Conservation (phyloP, 805 yeast species). For the Cyberlindnera nakhonratchasimensis region DNA sequence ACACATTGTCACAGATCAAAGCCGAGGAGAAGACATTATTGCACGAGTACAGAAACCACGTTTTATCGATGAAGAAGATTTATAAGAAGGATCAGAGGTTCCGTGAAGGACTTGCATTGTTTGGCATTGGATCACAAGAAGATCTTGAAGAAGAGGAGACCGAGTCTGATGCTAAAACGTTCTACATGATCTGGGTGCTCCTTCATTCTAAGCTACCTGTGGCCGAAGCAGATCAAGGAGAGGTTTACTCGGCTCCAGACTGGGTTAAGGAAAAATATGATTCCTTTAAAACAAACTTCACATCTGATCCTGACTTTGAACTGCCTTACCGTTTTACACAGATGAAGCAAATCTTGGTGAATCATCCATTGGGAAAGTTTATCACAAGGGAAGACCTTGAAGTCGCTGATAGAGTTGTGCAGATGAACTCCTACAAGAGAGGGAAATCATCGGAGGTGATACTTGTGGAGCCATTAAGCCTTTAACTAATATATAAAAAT, state of each 20-base stretch:
- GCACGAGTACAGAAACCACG: constrained; percentile 35
- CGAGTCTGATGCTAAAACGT: constrained; percentile 38
- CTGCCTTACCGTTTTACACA: constrained; percentile 4
- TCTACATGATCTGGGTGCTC: constrained; percentile 21
- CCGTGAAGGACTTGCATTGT: constrained; percentile 42
- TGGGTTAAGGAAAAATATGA: constrained; percentile 14
- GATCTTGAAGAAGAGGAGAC: constrained; percentile 35
- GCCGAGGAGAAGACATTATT: constrained; percentile 47
- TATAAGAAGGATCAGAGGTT: constrained; percentile 49
- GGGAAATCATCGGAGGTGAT: constrained; percentile 18
- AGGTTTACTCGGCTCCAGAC: constrained; percentile 17
- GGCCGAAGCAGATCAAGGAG: constrained; percentile 3
- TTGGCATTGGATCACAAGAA: constrained; percentile 46
- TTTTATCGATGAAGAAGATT: constrained; percentile 50
- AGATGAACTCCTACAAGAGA: constrained; percentile 20
- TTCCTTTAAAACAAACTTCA: background rate
- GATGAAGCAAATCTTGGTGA: constrained; percentile 7
- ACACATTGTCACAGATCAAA: constrained; percentile 43
- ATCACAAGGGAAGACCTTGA: constrained; percentile 13
- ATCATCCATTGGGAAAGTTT: constrained; percentile 3
- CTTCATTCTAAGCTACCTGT: constrained; percentile 8
- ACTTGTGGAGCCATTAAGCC: constrained; percentile 20
- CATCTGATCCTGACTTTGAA: constrained; percentile 1
- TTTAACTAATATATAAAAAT: background rate
- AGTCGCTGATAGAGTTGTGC: constrained; percentile 16